Evolutionary conservation across 441 rosid genomes (phyloP).

Genomic region (Adansonia madagascariensis): DNA sequence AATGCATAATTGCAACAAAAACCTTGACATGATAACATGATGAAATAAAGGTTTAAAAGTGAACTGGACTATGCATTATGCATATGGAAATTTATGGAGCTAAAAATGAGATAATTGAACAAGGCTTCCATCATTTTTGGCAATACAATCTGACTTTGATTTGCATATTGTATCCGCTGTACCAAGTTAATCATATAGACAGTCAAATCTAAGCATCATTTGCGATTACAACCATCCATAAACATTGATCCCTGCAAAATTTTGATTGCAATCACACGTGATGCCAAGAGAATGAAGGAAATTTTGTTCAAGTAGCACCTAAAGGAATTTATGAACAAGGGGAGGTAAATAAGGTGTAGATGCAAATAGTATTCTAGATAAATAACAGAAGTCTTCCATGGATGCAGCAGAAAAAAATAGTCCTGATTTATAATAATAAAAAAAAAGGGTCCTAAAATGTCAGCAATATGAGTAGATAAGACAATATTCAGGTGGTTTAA

Average conservation of each 20-base stretch:
- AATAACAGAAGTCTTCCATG: neutral
- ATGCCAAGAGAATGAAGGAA: conserved; percentile 8
- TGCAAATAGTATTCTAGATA: neutral
- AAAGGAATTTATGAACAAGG: neutral
- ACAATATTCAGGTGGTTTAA: neutral
- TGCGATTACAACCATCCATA: conserved; percentile 1
- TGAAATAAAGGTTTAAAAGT: neutral
- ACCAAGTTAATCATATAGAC: conserved; percentile 32
- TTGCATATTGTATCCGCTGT: conserved; percentile 88
- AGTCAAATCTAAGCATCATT: conserved; percentile 19
- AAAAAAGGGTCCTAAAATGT: neutral
- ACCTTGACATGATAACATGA: neutral
- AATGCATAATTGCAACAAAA: neutral
- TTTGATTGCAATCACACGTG: neutral
- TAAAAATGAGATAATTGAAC: conserved; percentile 30
- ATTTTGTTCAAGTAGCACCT: neutral
- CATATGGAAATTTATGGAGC: neutral
- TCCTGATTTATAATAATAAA: neutral
- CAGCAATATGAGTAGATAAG: neutral
- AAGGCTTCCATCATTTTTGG: conserved; percentile 78
- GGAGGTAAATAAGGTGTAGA: neutral
- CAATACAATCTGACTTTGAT: conserved; percentile 79
- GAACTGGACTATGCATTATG: neutral
- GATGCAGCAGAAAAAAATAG: neutral
- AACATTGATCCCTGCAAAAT: neutral